phyloP scores from a whole-genome alignment of 495 filamentous ascomycete species.

The Lasiosphaeria hispida region DNA sequence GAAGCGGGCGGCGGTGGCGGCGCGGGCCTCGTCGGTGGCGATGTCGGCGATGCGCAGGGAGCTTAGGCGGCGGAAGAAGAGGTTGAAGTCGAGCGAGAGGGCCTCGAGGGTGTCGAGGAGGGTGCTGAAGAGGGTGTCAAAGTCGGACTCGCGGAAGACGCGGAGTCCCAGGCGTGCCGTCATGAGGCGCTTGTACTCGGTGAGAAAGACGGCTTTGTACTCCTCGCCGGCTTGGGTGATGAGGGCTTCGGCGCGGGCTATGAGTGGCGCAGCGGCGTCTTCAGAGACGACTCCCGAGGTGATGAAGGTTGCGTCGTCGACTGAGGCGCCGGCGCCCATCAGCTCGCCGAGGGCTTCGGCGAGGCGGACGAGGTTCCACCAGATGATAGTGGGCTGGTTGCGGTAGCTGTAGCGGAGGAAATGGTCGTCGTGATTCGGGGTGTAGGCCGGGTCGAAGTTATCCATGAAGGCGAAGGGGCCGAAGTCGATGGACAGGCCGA shows the following conservation, averaged over 20 bases:
- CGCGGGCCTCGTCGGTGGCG: constrained; percentile 57
- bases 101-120: constrained; percentile 79
- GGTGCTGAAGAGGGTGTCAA: constrained; percentile 71
- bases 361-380: constrained; percentile 96
- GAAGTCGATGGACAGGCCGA: constrained; percentile 86
- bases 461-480: constrained; percentile 97
- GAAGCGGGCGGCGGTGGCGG: constrained; percentile 59
- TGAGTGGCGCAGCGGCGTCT: constrained; percentile 56
- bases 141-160: constrained; percentile 63
- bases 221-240: constrained; percentile 78
- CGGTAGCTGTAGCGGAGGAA: constrained; percentile 83
- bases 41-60: constrained; percentile 55
- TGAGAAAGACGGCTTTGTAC: constrained; percentile 80
- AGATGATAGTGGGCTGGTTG: constrained; percentile 93
- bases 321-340: constrained; percentile 64
- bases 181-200: constrained; percentile 85
- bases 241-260: constrained; percentile 76
- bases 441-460: constrained; percentile 90
- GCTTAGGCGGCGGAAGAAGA: constrained; percentile 79
- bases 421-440: constrained; percentile 94
- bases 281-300: constrained; percentile 68
- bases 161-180: constrained; percentile 70
- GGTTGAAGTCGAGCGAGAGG: constrained; percentile 83
- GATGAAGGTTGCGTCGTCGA: constrained; percentile 70
- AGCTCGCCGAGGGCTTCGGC: constrained; percentile 90